Evolutionary conservation across 129 eudicot genomes (phyloP).

Genomic region (Solidago caesia): DNA sequence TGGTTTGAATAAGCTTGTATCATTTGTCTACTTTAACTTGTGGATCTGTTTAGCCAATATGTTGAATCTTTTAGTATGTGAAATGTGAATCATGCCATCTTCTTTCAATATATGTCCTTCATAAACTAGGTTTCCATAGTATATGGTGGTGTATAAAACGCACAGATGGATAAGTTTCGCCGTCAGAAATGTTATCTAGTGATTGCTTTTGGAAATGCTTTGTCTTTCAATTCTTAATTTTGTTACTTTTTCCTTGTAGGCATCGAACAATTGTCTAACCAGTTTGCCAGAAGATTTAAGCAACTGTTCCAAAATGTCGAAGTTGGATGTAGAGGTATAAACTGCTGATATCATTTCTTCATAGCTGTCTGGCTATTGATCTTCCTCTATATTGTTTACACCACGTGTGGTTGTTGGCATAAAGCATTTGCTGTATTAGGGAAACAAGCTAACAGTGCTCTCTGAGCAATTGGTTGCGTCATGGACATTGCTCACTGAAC

Average conservation of each 20-base stretch:
- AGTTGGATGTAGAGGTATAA: conserved; percentile 87
- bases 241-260: conserved; percentile 45
- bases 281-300: conserved; percentile 83
- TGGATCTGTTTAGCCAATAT: too few relatives aligned
- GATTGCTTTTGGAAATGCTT: not conserved
- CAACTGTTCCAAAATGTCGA: conserved; percentile 69
- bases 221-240: not conserved
- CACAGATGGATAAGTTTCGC: too few relatives aligned
- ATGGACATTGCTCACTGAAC: conserved; percentile 81
- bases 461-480: conserved; percentile 65
- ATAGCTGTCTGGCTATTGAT: not conserved
- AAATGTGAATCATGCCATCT: too few relatives aligned
- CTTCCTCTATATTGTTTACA: not conserved
- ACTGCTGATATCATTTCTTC: conserved; percentile 9
- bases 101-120: too few relatives aligned
- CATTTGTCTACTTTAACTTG: too few relatives aligned
- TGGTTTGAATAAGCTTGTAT: too few relatives aligned
- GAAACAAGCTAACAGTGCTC: conserved; percentile 67
- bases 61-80: too few relatives aligned
- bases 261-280: conserved; percentile 72
- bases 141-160: too few relatives aligned
- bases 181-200: too few relatives aligned
- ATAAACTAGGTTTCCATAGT: too few relatives aligned
- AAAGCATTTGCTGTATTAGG: conserved; percentile 51
- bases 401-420: conserved; percentile 10